Conservation (phyloP, 352 stramenopile species). For the Phytophthora sansomeana region DNA sequence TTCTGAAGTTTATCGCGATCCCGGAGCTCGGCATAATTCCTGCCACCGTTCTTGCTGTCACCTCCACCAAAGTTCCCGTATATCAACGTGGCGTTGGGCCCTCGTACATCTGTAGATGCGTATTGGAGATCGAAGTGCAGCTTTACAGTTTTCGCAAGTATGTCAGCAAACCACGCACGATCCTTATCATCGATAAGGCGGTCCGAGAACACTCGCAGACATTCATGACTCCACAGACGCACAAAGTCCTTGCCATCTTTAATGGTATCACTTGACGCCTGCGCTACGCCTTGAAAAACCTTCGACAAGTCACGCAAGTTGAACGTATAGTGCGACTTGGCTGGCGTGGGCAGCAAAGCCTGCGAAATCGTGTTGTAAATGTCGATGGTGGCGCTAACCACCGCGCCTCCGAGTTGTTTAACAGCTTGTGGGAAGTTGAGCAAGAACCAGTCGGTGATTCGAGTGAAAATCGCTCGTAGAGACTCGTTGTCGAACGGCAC, state of each 20-base stretch:
- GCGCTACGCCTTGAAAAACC: conserved; percentile 93
- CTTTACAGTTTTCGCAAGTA: conserved; percentile 74
- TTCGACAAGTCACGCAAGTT: conserved; percentile 94
- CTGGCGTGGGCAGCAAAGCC: conserved; percentile 92
- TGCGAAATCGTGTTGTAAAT: conserved; percentile 94
- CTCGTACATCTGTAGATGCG: conserved; percentile 56
- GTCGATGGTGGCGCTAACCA: conserved; percentile 91
- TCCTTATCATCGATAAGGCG: conserved; percentile 92
- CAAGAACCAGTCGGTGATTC: conserved; percentile 93
- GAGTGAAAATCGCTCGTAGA: conserved; percentile 88
- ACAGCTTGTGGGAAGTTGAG: conserved; percentile 80
- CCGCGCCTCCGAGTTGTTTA: conserved; percentile 70
- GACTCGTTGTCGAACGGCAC: conserved; percentile 92
- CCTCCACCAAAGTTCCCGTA: conserved; percentile 89
- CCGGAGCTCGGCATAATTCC: conserved; percentile 90
- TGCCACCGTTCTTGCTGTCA: conserved; percentile 66
- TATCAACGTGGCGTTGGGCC: conserved; percentile 76
- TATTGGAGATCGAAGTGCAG: conserved; percentile 87
- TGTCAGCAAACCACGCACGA: conserved; percentile 86
- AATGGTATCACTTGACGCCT: conserved; percentile 79
- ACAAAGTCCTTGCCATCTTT: conserved; percentile 90
- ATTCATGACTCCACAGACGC: conserved; percentile 93
- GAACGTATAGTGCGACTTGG: conserved; percentile 96
- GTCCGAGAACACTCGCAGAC: conserved; percentile 92
- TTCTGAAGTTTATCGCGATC: conserved; percentile 82